These are phyloP conservation scores for Agaricus subrufescens DNA, from an alignment of 768 basidiomycete species.

Conservation along the genomic window DNA sequence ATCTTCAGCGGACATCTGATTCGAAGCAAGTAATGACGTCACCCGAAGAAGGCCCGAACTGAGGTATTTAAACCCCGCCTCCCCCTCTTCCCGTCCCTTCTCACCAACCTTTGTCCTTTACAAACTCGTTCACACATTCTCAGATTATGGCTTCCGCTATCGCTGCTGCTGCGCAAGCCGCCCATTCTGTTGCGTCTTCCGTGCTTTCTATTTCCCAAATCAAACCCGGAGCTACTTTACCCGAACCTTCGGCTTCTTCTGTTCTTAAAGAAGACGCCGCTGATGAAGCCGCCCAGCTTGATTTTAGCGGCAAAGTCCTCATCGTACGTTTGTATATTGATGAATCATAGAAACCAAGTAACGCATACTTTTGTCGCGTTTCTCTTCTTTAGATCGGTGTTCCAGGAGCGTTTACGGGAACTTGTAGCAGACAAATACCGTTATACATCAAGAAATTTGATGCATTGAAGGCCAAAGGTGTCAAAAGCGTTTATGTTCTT, in stretches of 20 bases:
- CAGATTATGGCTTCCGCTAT: conserved; percentile 44
- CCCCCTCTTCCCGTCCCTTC: background rate
- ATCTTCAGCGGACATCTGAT: too few relatives aligned
- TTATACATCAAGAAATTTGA: conserved; percentile 63
- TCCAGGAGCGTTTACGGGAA: conserved; percentile 73
- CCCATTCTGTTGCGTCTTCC: conserved; percentile 49
- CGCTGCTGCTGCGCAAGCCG: conserved; percentile 41
- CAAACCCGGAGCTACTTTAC: conserved; percentile 44
- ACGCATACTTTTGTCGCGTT: background rate
- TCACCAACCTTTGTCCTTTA: background rate
- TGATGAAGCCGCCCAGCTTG: conserved; percentile 34
- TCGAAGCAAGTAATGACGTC: too few relatives aligned
- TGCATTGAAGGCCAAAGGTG: conserved; percentile 72
- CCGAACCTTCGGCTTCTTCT: conserved; percentile 21
- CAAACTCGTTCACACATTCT: background rate
- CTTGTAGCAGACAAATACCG: conserved; percentile 62
- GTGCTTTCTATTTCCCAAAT: conserved; percentile 46
- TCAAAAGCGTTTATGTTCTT: conserved; percentile 67
- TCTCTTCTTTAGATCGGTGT: conserved; percentile 51
- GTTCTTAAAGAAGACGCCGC: conserved; percentile 59
- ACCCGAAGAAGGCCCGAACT: too few relatives aligned
- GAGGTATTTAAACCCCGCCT: too few relatives aligned
- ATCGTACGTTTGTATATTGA: conserved; percentile 38
- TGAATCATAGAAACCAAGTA: too few relatives aligned
- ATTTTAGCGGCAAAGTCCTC: conserved; percentile 55